These are phyloP conservation scores for Penstemon eatonii DNA, from an alignment of 257 asterid genomes.

Conservation along the genomic window DNA sequence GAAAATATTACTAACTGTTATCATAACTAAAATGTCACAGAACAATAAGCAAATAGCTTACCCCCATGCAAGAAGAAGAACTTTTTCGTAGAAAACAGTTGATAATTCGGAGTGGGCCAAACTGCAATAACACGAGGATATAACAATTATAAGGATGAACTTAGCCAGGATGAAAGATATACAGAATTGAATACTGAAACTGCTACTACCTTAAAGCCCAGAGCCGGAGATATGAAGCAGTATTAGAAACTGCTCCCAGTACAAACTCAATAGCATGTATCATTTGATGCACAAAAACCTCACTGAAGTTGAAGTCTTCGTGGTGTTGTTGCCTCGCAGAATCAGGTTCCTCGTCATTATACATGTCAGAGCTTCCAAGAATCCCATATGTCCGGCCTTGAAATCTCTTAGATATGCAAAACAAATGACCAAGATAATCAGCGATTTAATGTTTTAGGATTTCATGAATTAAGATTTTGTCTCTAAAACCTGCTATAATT, in stretches of 20 bases:
- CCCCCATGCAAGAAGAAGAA: constrained; percentile 94
- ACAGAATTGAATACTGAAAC: constrained; percentile 16
- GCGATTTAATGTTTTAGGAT: constrained; percentile 13
- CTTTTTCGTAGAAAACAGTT: constrained; percentile 89
- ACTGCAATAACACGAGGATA: constrained; percentile 43
- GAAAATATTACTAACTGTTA: not conserved
- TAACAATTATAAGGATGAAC: constrained; percentile 15
- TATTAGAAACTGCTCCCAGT: constrained; percentile 93
- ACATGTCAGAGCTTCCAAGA: constrained; percentile 74
- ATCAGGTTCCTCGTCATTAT: constrained; percentile 66
- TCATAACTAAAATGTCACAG: not conserved
- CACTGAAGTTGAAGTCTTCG: constrained; percentile 83
- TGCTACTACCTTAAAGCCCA: constrained; percentile 85
- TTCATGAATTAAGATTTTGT: constrained; percentile 8
- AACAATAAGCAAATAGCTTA: constrained; percentile 34
- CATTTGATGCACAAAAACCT: constrained; percentile 95
- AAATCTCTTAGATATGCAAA: constrained; percentile 62
- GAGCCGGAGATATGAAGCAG: constrained; percentile 91
- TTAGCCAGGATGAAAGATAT: constrained; percentile 23
- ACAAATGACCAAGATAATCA: constrained; percentile 23
- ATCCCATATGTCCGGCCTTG: constrained; percentile 81
- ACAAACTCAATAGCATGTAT: constrained; percentile 93
- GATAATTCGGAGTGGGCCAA: constrained; percentile 95
- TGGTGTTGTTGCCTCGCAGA: constrained; percentile 59
- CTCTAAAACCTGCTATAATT: not conserved